phyloP scores from a whole-genome alignment of 768 basidiomycete species.

The Tephrocybe rancida region DNA sequence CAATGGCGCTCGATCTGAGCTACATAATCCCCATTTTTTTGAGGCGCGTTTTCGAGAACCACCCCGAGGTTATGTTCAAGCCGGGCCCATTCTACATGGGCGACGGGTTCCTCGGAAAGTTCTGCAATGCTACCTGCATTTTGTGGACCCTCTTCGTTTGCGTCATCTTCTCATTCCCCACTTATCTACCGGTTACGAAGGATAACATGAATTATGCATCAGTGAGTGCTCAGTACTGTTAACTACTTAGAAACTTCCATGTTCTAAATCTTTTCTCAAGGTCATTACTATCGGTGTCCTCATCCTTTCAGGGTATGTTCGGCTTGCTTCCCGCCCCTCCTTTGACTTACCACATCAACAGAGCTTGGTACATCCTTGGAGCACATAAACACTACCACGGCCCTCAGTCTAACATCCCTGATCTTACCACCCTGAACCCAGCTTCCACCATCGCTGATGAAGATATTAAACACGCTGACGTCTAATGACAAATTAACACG shows the following conservation, averaged over 20 bases:
- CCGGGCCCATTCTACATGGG: constrained; percentile 91
- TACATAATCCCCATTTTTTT: constrained; percentile 85
- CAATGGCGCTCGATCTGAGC: constrained; percentile 75
- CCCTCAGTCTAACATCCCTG: constrained; percentile 54
- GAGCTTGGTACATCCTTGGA: constrained; percentile 54
- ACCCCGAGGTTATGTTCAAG: constrained; percentile 82
- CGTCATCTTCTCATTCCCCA: constrained; percentile 76
- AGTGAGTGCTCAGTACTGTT: constrained; percentile 36
- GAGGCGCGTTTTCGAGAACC: constrained; percentile 66
- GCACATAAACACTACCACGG: constrained; percentile 61
- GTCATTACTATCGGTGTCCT: constrained; percentile 57
- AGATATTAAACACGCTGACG: too few relatives aligned
- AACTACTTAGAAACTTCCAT: background rate
- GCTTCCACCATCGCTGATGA: too few relatives aligned
- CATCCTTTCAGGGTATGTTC: constrained; percentile 51
- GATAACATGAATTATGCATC: constrained; percentile 84
- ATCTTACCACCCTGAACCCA: too few relatives aligned
- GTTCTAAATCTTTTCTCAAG: constrained; percentile 25
- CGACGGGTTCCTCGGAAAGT: constrained; percentile 60
- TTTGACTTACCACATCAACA: constrained; percentile 10
- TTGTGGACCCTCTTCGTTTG: constrained; percentile 68
- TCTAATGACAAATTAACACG: too few relatives aligned
- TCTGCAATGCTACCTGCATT: constrained; percentile 67
- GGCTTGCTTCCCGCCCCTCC: background rate
- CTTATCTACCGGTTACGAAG: constrained; percentile 64